phyloP scores from a whole-genome alignment of 768 basidiomycete species.

The Imleria badia region DNA sequence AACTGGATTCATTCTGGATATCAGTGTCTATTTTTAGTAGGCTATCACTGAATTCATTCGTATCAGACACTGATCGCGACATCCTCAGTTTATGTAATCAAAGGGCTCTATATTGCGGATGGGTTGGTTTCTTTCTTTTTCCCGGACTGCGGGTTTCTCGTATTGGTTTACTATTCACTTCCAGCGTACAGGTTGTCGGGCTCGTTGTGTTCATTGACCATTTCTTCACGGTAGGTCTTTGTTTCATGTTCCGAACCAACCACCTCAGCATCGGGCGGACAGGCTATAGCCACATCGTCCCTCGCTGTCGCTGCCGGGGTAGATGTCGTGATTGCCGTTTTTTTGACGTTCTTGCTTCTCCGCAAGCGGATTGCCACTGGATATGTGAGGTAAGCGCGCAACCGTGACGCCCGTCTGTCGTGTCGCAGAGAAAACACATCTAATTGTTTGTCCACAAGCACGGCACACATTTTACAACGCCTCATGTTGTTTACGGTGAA shows the following conservation, averaged over 20 bases:
- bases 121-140: constrained; percentile 1
- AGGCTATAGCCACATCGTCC: not conserved
- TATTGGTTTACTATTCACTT: not conserved
- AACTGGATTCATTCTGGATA: not conserved
- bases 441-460: not conserved
- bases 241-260: not conserved
- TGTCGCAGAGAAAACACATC: not conserved
- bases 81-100: constrained; percentile 2
- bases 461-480: constrained; percentile 5
- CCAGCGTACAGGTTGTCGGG: not conserved
- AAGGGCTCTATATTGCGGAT: not conserved
- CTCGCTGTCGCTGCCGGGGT: not conserved
- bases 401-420: not conserved
- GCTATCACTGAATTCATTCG: not conserved
- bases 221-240: not conserved
- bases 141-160: not conserved
- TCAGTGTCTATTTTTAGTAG: constrained; percentile 6
- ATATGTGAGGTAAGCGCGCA: not conserved
- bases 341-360: constrained; percentile 1
- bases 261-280: not conserved
- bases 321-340: constrained; percentile 8
- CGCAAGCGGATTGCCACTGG: not conserved
- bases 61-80: not conserved
- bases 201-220: not conserved
- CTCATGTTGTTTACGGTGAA: constrained; percentile 6